Evolutionary conservation across 2,329 filamentous ascomycete species (phyloP), one percentile per base, ranked within the genome.

Genomic region (Beauveria rudraprayagi): DNA sequence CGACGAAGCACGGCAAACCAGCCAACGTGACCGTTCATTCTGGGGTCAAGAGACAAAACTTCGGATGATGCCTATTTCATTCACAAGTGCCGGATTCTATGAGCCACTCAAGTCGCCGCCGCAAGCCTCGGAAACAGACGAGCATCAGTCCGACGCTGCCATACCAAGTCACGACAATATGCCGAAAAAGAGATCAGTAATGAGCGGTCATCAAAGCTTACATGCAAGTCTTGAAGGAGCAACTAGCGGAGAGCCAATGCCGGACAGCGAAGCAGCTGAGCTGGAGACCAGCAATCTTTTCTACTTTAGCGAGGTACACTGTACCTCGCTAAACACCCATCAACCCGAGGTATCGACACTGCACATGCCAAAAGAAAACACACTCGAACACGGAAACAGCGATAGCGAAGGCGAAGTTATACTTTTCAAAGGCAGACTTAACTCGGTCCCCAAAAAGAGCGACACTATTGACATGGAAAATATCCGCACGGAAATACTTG

Each of bases 351-450:
- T 5, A 11, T 22, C 37, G 1, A 41, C 40, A 41, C 5, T 11
- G 11, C 24, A 22, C 2, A 51, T 9, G 9, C n/a, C 26, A 24
- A 26, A 6, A 40, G 19, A 37, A 43, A 11, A 1, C 5, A 9
- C 5, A 26, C 9, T 10, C 5, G 28, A 37, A 22, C 14, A n/a
- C 1, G 67, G 68, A 10, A 69, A 65, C 41, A 69, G 63, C 52
- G 90, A 88, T 0, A 89, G 87, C 67, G 89, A 73, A 11, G 73
- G 90, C 53, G 90, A 96, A 65, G 77, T 91, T 5, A 85, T 92
- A 52, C 68, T 90, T 0, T 91, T 90, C 69, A 81, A 77, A 62
- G 85, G 85, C 11, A 68, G 66, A 44, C n/a, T 40, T 7, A 55
- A 54, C 26, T 19, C 28, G 3, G 14, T 2, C 7, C 24, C 24